These are phyloP conservation scores for Xerocomus nothofagi DNA, from an alignment of 1,284 basidiomycete species.

Conservation along the genomic window DNA sequence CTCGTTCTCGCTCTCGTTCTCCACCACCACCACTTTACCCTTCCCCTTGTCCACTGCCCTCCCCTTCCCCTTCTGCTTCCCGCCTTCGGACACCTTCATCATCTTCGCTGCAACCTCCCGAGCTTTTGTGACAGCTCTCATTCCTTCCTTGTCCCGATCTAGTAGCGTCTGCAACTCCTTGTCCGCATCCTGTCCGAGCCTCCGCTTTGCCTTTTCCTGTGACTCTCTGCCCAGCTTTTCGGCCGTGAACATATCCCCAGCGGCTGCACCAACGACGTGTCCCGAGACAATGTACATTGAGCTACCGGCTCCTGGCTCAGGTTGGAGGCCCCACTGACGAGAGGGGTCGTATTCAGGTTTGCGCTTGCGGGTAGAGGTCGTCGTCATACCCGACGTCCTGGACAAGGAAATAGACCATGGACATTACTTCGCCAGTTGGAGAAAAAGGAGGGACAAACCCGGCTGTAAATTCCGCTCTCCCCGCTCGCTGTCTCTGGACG, in stretches of 20 bases:
- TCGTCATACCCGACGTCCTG: conserved; percentile 71
- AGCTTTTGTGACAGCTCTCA: conserved; percentile 57
- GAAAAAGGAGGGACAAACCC: conserved; percentile 50
- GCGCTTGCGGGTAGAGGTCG: conserved; percentile 45
- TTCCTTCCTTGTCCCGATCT: conserved; percentile 61
- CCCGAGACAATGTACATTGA: conserved; percentile 85
- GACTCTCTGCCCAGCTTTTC: conserved; percentile 75
- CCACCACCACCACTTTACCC: conserved; percentile 6
- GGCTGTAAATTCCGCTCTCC: conserved; percentile 79
- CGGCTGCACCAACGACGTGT: conserved; percentile 56
- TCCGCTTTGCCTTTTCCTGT: conserved; percentile 69
- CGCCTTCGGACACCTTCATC: conserved; percentile 16
- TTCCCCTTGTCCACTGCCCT: conserved; percentile 25
- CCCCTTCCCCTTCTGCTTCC: conserved; percentile 26
- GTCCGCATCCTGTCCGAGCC: conserved; percentile 60
- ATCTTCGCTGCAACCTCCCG: conserved; percentile 42
- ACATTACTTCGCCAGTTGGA: background rate
- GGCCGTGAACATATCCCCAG: conserved; percentile 46
- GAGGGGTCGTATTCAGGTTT: conserved; percentile 64
- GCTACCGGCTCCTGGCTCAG: conserved; percentile 43
- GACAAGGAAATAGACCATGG: background rate
- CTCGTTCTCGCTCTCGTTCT: conserved; percentile 23
- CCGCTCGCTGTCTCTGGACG: conserved; percentile 69
- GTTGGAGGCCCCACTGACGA: conserved; percentile 70
- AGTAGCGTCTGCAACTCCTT: conserved; percentile 57